Evolutionary conservation across 352 stramenopile species (phyloP), one percentile per base, ranked within the genome.

Genomic region (Pythium aristosporum): DNA sequence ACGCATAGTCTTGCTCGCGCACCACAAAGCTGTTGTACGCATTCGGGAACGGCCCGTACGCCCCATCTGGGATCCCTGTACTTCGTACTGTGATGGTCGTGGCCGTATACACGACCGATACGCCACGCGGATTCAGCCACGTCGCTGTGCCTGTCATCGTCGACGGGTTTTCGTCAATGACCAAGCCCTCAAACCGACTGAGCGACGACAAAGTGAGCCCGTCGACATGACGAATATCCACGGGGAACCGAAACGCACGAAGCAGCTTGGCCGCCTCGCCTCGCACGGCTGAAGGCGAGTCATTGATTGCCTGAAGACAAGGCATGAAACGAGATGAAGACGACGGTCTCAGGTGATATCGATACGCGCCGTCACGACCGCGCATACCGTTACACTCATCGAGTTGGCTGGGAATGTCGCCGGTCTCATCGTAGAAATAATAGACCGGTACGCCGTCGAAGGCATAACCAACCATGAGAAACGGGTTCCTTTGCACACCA

Each of bases 361-460:
- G 65, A 28, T 89, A 92, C 10, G 75, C 65, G 2, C 82, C 82
- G 55, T 87, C 71, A 0, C 37, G 43, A 10, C 65, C 73, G 13
- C 74, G 52, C 0, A 69, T 67, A 18, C 82, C 82, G 47, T 87
- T 80, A 53, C 82, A 92, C 57, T 82, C 72, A 42, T 92, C 82
- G 13, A 92, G 54, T 11, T 68, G 57, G 2, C 67, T 46, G 9
- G 72, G 69, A n/a, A 88, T 28, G 2, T 76, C 16, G 5, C 77
- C 76, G 5, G 65, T 63, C 60, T 89, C 77, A 46, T 87, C 65
- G 12, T 76, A 87, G 12, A 71, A 80, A 2, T 71, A 74, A 23
- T 84, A 87, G 16, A 92, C 61, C 1, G 82, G 79, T 13, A 79
- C 80, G 0, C 82, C 82, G 63, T 92, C 82, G 9, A 92, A 74